phyloP scores from a whole-genome alignment of 2,329 filamentous ascomycete genomes.

The Plectosphaerella plurivora region DNA sequence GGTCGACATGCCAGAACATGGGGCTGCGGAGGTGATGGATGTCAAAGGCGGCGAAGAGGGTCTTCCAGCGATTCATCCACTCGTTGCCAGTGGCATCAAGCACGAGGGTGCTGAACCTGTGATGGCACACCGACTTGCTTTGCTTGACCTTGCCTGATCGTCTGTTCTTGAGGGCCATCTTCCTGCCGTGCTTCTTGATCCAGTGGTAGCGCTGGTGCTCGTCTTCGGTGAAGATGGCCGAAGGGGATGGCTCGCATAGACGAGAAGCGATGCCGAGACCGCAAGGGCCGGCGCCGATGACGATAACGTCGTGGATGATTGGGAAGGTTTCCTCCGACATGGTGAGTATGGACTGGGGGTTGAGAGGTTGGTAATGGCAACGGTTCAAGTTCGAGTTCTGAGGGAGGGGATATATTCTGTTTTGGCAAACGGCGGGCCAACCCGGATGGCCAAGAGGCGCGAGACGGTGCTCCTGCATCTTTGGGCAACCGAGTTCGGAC shows the following conservation, averaged over 20 bases:
- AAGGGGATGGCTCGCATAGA: slow-evolving; percentile 67
- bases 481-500: no score
- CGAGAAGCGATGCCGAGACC: slow-evolving; percentile 71
- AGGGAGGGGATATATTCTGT: no score
- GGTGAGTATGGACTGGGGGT: not conserved
- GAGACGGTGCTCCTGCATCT: no score
- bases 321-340: slow-evolving; percentile 5
- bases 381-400: no score
- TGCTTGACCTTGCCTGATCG: slow-evolving; percentile 30
- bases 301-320: slow-evolving; percentile 59
- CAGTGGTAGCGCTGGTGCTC: slow-evolving; percentile 80
- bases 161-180: slow-evolving; percentile 52
- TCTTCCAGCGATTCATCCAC: slow-evolving; percentile 71
- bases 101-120: slow-evolving; percentile 40
- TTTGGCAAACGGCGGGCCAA: no score
- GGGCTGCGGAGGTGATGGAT: slow-evolving; percentile 72
- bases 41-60: slow-evolving; percentile 62
- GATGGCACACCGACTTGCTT: slow-evolving; percentile 6
- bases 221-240: slow-evolving; percentile 77
- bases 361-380: no score
- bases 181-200: slow-evolving; percentile 61
- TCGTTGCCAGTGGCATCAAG: slow-evolving; percentile 58
- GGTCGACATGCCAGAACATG: slow-evolving; percentile 81
- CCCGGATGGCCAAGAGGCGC: no score
- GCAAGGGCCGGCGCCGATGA: slow-evolving; percentile 71